phyloP scores from a whole-genome alignment of 129 eudicot genomes.

The Solidago caesia region DNA sequence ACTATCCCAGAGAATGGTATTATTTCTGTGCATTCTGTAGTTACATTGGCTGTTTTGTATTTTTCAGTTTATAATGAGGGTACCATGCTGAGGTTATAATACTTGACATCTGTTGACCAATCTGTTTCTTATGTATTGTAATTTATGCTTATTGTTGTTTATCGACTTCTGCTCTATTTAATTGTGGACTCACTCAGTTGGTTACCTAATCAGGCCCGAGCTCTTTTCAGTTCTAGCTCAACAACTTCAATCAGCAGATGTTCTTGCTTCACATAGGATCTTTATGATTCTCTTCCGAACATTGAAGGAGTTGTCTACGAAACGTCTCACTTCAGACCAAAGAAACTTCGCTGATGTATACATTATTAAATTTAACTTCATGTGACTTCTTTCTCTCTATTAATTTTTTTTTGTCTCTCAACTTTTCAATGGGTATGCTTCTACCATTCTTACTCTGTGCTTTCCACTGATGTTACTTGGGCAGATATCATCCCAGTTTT shows the following conservation, averaged over 20 bases:
- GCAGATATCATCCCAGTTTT: constrained; percentile 97
- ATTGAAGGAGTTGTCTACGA: constrained; percentile 88
- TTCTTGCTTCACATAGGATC: constrained; percentile 82
- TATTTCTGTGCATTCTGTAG: constrained; percentile 11
- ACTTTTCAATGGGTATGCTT: not conserved
- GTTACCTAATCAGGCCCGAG: constrained; percentile 71
- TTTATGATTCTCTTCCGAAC: constrained; percentile 85
- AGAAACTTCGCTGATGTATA: constrained; percentile 83
- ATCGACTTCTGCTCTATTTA: constrained; percentile 13
- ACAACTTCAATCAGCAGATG: constrained; percentile 84
- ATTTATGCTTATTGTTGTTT: constrained; percentile 16
- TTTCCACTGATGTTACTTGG: constrained; percentile 32
- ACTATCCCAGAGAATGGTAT: constrained; percentile 96
- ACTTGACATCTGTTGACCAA: not conserved
- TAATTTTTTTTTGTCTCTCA: not conserved
- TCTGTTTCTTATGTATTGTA: constrained; percentile 9
- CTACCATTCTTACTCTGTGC: constrained; percentile 25
- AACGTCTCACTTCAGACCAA: constrained; percentile 90
- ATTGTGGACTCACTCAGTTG: constrained; percentile 20
- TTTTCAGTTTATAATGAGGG: not conserved
- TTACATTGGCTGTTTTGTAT: not conserved
- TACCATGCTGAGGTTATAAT: too few relatives aligned
- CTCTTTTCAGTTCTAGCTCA: constrained; percentile 78
- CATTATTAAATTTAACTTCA: not conserved
- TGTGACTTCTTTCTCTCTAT: not conserved